Evolutionary conservation across 1,139 yeast genomes (phyloP), one percentile per base, ranked within the genome.

Genomic region (Nakaseomyces bracarensis): DNA sequence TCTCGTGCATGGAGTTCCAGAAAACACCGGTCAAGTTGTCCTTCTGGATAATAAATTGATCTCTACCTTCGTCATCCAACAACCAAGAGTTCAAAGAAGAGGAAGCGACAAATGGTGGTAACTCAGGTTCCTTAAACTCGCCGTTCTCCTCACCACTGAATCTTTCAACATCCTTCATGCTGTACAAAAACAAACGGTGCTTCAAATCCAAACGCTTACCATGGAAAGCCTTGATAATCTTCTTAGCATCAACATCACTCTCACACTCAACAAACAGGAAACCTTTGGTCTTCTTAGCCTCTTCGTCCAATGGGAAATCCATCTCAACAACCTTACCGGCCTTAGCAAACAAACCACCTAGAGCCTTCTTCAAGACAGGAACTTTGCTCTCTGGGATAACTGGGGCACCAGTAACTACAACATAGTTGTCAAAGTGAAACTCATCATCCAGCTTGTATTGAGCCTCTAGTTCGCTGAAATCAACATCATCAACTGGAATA

Each of bases 371-470:
- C 60, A 93, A 75, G 43, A 84, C 79, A 38, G 87, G 84, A 36
- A 80, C 85, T 67, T 93, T 93, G 43, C 86, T 65, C 60, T 82
- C 95, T 43, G 96, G 96, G 19, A 95, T 95, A 50, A 86, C 71
- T 51, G 99, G 99, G 5, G 95, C 91, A 38, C 98, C 98, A 63
- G 87, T 97, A 41, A 87, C 82, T 22, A 91, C 85, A 46, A 91
- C 78, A 60, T 79, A 89, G 57, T 76, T 77, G 58, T 86, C 96
- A 45, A 85, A 72, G 31, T 81, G 78, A 50, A 74, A 68, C 49
- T 77, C 79, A 35, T 69, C 69, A 45, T 74, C 71, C 43, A 84
- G 79, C 28, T 77, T 68, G 63, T 74, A 87, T 65, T 84, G 71
- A 48, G 75, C 79, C 64, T 89, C 96, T 58, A 89, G 73, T 63